Evolutionary conservation across 441 rosid genomes (phyloP).

Genomic region (Jatropha multifida): DNA sequence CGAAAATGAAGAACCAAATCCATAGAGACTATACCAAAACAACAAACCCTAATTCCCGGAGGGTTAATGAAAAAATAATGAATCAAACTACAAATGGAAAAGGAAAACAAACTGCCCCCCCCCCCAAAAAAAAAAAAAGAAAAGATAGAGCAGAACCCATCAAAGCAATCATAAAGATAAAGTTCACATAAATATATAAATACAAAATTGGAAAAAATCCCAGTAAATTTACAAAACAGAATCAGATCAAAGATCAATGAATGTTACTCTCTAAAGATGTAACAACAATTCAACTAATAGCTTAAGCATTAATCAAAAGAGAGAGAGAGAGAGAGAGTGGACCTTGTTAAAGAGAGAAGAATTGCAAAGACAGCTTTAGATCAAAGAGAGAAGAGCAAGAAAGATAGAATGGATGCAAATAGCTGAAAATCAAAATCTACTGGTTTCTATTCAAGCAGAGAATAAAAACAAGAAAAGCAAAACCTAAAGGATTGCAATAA

Average conservation of each 20-base stretch:
- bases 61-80: neutral
- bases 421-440: too few relatives aligned
- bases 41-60: neutral
- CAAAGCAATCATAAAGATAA: neutral
- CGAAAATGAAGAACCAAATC: neutral
- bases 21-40: neutral
- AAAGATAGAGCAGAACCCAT: neutral
- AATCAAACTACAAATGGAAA: neutral
- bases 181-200: neutral
- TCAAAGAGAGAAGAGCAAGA: neutral
- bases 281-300: neutral
- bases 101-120: neutral
- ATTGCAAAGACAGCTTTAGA: neutral
- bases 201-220: neutral
- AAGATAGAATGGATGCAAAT: too few relatives aligned
- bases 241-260: neutral
- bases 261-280: neutral
- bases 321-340: constrained; percentile 1
- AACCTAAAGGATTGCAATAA: neutral
- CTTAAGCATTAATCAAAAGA: neutral
- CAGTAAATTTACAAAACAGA: neutral
- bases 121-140: too few relatives aligned
- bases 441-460: too few relatives aligned
- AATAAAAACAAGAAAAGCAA: too few relatives aligned
- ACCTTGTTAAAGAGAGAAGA: constrained; percentile 4